Evolutionary conservation across 2,329 filamentous ascomycete species (phyloP).

Genomic region (Endothia cerciana): DNA sequence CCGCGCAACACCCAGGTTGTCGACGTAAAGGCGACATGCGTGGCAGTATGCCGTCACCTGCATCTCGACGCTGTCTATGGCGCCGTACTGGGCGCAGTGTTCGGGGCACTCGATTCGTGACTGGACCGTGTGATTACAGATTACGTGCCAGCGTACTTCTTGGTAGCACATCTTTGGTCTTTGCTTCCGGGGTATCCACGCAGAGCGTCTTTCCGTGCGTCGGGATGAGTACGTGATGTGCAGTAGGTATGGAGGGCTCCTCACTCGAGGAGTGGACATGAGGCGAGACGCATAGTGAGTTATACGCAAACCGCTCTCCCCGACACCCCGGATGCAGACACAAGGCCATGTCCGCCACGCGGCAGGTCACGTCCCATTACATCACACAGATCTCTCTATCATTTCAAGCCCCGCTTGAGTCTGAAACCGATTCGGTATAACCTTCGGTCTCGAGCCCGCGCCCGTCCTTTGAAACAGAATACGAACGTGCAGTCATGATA

Average conservation of each 20-base stretch:
- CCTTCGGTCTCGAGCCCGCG: not conserved
- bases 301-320: not conserved
- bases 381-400: not conserved
- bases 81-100: constrained; percentile 17
- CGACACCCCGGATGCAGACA: not conserved
- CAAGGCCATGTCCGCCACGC: not conserved
- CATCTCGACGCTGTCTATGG: constrained; percentile 23
- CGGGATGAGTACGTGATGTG: not conserved
- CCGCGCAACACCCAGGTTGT: constrained; percentile 22
- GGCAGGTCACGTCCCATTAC: not conserved
- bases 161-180: constrained; percentile 25
- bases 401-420: not conserved
- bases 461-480: not conserved
- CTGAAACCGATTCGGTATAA: constrained; percentile 1
- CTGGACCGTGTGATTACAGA: constrained; percentile 24
- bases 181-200: not conserved
- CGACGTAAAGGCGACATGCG: constrained; percentile 23
- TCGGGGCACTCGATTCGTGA: constrained; percentile 23
- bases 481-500: not conserved
- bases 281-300: not conserved
- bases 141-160: constrained; percentile 23
- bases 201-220: not conserved
- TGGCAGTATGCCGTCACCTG: constrained; percentile 28
- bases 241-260: not conserved
- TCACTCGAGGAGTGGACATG: not conserved